These are phyloP conservation scores for Darksidea phi DNA, from an alignment of 495 filamentous ascomycete species.

Conservation along the genomic window DNA sequence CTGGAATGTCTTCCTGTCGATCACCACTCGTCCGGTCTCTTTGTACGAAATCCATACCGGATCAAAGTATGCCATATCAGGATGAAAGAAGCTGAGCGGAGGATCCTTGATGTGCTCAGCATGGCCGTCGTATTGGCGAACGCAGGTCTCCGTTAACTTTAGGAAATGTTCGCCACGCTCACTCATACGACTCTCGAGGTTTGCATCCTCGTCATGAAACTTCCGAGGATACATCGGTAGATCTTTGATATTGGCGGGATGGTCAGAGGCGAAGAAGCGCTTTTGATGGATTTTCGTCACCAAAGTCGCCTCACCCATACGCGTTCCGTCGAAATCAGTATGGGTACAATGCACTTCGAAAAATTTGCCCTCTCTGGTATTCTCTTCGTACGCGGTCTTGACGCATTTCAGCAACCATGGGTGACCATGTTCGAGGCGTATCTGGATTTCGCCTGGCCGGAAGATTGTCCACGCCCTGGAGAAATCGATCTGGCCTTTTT, in stretches of 20 bases:
- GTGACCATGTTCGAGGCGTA: constrained; percentile 21
- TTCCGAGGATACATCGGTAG: constrained; percentile 10
- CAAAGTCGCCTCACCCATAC: constrained; percentile 22
- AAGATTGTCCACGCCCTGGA: constrained; percentile 35
- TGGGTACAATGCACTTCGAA: constrained; percentile 32
- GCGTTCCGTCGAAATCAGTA: constrained; percentile 32
- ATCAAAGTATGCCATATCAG: constrained; percentile 31
- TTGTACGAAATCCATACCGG: constrained; percentile 35
- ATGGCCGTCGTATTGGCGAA: constrained; percentile 37
- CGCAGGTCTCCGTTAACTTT: background rate
- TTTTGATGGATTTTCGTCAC: constrained; percentile 31
- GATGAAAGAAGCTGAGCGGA: constrained; percentile 36
- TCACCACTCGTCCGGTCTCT: constrained; percentile 39
- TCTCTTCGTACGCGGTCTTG: constrained; percentile 34
- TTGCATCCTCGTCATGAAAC: constrained; percentile 13
- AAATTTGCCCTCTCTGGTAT: constrained; percentile 26
- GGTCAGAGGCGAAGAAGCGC: constrained; percentile 7
- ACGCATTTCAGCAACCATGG: constrained; percentile 19
- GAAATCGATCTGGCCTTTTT: constrained; percentile 32
- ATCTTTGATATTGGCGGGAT: constrained; percentile 23
- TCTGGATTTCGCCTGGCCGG: constrained; percentile 34
- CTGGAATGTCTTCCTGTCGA: constrained; percentile 44
- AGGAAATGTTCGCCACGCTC: constrained; percentile 30
- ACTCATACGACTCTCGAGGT: constrained; percentile 20
- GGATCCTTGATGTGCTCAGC: constrained; percentile 35